These are phyloP conservation scores for Hypoxylon sp. DNA, from an alignment of 2,329 filamentous ascomycete species.

Conservation along the genomic window DNA sequence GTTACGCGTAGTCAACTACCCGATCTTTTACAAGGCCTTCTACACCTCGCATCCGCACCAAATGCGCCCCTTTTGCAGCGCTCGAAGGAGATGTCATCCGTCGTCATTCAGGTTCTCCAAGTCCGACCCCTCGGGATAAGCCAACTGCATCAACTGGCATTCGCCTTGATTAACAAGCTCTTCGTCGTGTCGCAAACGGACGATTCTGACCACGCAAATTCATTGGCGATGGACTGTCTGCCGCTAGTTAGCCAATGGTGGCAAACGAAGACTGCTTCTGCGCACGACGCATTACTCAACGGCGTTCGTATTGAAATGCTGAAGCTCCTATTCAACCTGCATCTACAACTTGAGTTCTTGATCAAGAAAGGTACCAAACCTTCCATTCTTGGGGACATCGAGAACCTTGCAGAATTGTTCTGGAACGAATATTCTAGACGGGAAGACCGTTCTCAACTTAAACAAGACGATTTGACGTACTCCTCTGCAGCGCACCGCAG, in stretches of 20 bases:
- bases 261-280: constrained; percentile 71
- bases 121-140: constrained; percentile 66
- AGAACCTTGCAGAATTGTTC: constrained; percentile 75
- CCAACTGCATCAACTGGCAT: constrained; percentile 74
- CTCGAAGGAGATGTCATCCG: constrained; percentile 63
- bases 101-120: constrained; percentile 68
- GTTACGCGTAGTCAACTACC: constrained; percentile 51
- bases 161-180: constrained; percentile 78
- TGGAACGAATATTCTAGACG: constrained; percentile 80
- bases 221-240: constrained; percentile 67
- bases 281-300: constrained; percentile 66
- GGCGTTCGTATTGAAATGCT: constrained; percentile 80
- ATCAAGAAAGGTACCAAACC: constrained; percentile 53
- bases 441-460: constrained; percentile 74
- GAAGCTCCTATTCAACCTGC: constrained; percentile 72
- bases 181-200: constrained; percentile 73
- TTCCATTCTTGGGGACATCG: constrained; percentile 58
- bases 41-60: constrained; percentile 68
- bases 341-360: constrained; percentile 69
- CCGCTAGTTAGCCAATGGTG: constrained; percentile 80
- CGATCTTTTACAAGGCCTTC: constrained; percentile 71
- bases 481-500: constrained; percentile 53
- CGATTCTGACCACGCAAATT: constrained; percentile 68
- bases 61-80: constrained; percentile 72
- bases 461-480: constrained; percentile 79